Conservation (phyloP, 345 rosid genomes). For the Melaleuca alternifolia region DNA sequence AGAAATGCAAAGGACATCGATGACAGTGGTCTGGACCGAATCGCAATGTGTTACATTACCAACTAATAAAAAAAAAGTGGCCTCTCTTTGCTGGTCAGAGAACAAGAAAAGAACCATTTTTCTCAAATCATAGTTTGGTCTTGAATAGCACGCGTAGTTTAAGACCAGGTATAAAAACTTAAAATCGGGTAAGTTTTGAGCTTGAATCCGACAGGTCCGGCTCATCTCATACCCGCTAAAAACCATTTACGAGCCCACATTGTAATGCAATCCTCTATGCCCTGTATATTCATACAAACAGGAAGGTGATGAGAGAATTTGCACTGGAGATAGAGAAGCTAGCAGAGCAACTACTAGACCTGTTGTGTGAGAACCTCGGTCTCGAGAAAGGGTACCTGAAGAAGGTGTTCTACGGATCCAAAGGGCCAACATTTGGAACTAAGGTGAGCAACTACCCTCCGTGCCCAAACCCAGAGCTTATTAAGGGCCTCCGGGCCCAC, state of each 20-base stretch:
- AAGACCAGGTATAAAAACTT: neutral
- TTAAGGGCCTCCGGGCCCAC: slow-evolving; percentile 88
- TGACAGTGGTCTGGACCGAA: neutral
- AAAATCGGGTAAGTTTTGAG: neutral
- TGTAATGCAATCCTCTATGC: neutral
- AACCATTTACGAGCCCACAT: neutral
- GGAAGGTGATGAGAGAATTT: slow-evolving; percentile 75
- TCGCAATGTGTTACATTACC: neutral
- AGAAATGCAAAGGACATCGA: neutral
- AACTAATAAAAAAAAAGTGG: neutral
- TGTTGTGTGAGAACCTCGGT: slow-evolving; percentile 82
- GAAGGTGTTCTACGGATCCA: slow-evolving; percentile 51
- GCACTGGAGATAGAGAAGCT: slow-evolving; percentile 55
- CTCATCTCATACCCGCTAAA: neutral
- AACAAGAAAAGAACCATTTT: neutral
- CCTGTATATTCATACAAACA: slow-evolving; percentile 29
- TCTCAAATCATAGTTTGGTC: neutral
- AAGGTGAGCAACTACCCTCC: slow-evolving; percentile 95
- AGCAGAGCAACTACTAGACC: slow-evolving; percentile 71
- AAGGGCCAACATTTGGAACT: slow-evolving; percentile 73
- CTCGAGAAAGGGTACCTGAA: slow-evolving; percentile 73
- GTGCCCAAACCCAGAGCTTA: slow-evolving; percentile 72
- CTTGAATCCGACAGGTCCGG: neutral
- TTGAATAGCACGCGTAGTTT: neutral
- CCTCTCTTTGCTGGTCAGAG: neutral